Conservation (phyloP, 371 early-diverging fungal genomes). For the Sporodiniella umbellata region DNA sequence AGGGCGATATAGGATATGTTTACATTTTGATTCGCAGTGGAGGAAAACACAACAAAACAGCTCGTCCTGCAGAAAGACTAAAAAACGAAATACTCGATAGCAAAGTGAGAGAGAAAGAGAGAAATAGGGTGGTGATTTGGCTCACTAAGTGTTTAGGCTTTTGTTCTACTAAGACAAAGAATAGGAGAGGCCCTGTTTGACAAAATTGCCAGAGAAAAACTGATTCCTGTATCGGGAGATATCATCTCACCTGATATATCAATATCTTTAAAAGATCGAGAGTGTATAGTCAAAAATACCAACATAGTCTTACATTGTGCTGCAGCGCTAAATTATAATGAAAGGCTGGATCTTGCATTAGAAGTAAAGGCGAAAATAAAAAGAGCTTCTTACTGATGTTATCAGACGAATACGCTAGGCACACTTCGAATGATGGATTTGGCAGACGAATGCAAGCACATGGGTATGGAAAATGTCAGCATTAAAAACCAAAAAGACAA, state of each 20-base stretch:
- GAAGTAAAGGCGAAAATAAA: slow-evolving; percentile 43
- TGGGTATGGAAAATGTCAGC: slow-evolving; percentile 25
- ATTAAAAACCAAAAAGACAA: neutral
- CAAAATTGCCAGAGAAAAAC: slow-evolving; percentile 41
- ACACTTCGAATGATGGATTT: slow-evolving; percentile 60
- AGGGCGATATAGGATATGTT: slow-evolving; percentile 31
- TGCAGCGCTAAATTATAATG: slow-evolving; percentile 60
- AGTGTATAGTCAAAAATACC: slow-evolving; percentile 41
- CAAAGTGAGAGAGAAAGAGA: slow-evolving; percentile 22
- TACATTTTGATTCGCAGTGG: slow-evolving; percentile 47
- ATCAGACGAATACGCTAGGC: slow-evolving; percentile 58
- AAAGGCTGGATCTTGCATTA: slow-evolving; percentile 54
- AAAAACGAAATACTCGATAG: slow-evolving; percentile 41
- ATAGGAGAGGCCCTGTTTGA: slow-evolving; percentile 39
- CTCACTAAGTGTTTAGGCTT: no score
- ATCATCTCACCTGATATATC: slow-evolving; percentile 57
- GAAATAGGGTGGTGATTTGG: neutral
- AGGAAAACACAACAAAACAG: slow-evolving; percentile 44
- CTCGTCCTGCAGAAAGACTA: slow-evolving; percentile 42
- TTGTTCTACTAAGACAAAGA: slow-evolving; percentile 30
- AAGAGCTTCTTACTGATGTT: neutral
- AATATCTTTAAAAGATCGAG: slow-evolving; percentile 45
- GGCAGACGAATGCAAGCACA: slow-evolving; percentile 50
- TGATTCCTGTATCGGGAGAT: slow-evolving; percentile 56
- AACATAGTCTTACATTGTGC: slow-evolving; percentile 62